Percentiles rank a stretch among this genome's conserved stretches.
These are phyloP conservation scores for Verticillium longisporum DNA, from an alignment of 2,329 filamentous ascomycete genomes.

Conservation along the genomic window DNA sequence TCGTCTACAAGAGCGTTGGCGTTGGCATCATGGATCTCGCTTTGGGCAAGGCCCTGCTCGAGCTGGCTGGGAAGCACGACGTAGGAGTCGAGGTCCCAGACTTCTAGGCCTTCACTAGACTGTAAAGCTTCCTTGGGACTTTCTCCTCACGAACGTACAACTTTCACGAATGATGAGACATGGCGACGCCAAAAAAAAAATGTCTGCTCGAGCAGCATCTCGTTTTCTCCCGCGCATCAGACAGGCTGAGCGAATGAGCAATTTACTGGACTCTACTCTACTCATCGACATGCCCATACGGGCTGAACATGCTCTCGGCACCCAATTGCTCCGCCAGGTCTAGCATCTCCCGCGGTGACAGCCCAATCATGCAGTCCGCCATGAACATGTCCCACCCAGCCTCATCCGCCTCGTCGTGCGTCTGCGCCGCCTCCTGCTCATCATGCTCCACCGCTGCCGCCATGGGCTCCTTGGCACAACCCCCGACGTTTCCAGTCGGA, in stretches of 20 bases:
- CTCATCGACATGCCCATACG: not conserved
- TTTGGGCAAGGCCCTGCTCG: constrained; percentile 51
- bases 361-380: constrained; percentile 20
- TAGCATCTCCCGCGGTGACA: constrained; percentile 21
- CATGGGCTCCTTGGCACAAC: constrained; percentile 1
- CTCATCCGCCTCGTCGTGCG: constrained; percentile 7
- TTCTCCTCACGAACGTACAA: not conserved
- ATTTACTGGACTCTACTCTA: not conserved
- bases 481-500: constrained; percentile 12
- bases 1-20: constrained; percentile 64
- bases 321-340: constrained; percentile 23
- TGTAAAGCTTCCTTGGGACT: no score
- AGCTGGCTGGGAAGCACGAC: constrained; percentile 45
- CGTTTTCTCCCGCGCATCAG: no score
- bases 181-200: no score
- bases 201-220: no score
- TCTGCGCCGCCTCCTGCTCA: constrained; percentile 1
- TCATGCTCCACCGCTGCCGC: constrained; percentile 8
- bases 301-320: constrained; percentile 4
- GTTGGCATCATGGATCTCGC: constrained; percentile 61
- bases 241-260: no score
- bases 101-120: constrained; percentile 29
- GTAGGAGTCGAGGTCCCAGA: constrained; percentile 46
- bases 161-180: no score
- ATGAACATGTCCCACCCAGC: constrained; percentile 23